phyloP scores from a whole-genome alignment of 169 alveolate genomes.

The Plasmodium vivax region DNA sequence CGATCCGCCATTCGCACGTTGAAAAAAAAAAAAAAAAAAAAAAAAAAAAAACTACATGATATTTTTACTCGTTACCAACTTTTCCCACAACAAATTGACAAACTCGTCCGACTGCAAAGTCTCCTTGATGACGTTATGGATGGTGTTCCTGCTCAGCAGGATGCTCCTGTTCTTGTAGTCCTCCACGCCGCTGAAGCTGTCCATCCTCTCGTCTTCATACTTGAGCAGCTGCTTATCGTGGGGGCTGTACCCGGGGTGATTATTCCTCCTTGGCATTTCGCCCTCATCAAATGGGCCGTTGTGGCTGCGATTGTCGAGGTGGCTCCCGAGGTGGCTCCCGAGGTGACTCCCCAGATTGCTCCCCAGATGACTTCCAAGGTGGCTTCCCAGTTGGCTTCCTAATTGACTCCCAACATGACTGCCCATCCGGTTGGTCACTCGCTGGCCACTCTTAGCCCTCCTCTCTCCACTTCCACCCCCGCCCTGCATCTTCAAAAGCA shows the following conservation, averaged over 20 bases:
- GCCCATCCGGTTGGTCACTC: background rate
- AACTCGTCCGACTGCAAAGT: slow-evolving; percentile 67
- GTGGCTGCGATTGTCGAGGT: background rate
- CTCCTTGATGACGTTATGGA: slow-evolving; percentile 47
- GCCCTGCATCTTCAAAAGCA: slow-evolving; percentile 27
- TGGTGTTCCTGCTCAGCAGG: slow-evolving; percentile 9
- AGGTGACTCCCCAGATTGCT: background rate
- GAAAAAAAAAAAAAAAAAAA: background rate
- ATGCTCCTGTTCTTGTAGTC: slow-evolving; percentile 14
- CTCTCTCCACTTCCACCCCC: slow-evolving; percentile 18
- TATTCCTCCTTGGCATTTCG: background rate
- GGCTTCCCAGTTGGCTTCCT: background rate
- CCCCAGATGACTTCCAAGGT: background rate
- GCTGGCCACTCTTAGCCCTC: background rate
- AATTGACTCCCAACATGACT: background rate
- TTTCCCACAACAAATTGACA: slow-evolving; percentile 37
- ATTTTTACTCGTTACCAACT: background rate
- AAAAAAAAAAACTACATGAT: background rate
- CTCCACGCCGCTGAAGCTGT: background rate
- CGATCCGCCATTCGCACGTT: background rate
- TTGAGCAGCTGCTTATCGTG: background rate
- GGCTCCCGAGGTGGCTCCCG: background rate
- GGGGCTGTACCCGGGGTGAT: background rate
- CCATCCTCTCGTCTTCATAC: background rate
- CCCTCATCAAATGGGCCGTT: background rate